Percentiles rank a stretch among this genome's conserved stretches.
phyloP scores from a whole-genome alignment of 2,329 filamentous ascomycete genomes.

The Trichoderma harzianum region DNA sequence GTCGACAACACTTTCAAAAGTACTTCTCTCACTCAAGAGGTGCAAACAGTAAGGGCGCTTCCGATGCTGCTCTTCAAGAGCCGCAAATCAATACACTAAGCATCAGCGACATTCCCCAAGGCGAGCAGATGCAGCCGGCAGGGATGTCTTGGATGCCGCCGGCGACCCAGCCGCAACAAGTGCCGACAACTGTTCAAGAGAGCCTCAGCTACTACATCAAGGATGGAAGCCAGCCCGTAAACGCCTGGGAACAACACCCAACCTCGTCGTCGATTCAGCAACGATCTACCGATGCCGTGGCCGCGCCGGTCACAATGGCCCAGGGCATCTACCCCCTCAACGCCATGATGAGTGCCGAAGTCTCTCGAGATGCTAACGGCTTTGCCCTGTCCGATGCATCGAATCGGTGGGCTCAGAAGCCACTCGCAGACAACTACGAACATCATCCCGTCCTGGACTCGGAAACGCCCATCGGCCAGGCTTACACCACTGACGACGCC shows the following conservation, averaged over 20 bases:
- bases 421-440: conserved; percentile 55
- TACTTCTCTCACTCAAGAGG: conserved; percentile 15
- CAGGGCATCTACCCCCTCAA: conserved; percentile 46
- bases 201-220: conserved; percentile 18
- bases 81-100: conserved; percentile 10
- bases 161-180: conserved; percentile 20
- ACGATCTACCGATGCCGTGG: conserved; percentile 1
- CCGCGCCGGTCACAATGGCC: conserved; percentile 1
- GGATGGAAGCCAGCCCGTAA: conserved; percentile 13
- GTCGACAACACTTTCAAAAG: conserved; percentile 17
- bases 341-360: conserved; percentile 48
- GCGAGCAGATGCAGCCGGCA: conserved; percentile 18
- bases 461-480: conserved; percentile 60
- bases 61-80: background rate
- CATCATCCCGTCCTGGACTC: conserved; percentile 53
- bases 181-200: conserved; percentile 19
- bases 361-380: background rate
- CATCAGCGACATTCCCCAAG: conserved; percentile 10
- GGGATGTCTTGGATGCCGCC: conserved; percentile 20
- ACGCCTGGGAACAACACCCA: conserved; percentile 19
- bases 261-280: conserved; percentile 13
- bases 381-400: background rate
- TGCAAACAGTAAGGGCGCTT: background rate
- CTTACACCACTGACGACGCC: conserved; percentile 60
- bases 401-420: conserved; percentile 50